A percentile compares a stretch with the other conserved stretches of the same genome.
These are phyloP conservation scores for Trichosanthes cucumerina DNA, from an alignment of 306 rosid species.

Conservation along the genomic window DNA sequence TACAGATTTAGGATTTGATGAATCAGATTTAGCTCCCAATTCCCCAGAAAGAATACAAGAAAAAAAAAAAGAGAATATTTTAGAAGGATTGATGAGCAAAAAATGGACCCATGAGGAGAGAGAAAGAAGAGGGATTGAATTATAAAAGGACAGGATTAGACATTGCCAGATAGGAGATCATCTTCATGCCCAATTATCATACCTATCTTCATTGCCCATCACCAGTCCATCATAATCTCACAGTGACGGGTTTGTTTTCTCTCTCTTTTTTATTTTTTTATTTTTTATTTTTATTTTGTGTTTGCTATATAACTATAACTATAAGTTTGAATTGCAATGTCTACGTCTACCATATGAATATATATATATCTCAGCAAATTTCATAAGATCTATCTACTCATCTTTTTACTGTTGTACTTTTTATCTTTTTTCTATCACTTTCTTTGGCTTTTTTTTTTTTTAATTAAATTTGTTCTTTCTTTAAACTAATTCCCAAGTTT, in stretches of 20 bases:
- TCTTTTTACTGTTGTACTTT: neutral
- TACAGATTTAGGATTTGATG: neutral
- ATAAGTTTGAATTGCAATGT: neutral
- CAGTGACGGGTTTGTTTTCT: neutral
- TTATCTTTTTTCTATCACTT: neutral
- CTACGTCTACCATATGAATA: constrained; percentile 4
- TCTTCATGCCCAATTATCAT: constrained; percentile 6
- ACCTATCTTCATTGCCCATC: constrained; percentile 8
- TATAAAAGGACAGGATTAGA: constrained; percentile 10
- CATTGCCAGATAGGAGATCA: constrained; percentile 14
- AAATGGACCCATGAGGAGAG: constrained; percentile 5
- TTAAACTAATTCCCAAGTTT: neutral
- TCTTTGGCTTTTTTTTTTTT: neutral
- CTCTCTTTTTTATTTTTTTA: neutral
- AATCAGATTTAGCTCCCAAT: constrained; percentile 2
- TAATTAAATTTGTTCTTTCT: too few relatives aligned
- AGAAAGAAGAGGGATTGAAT: constrained; percentile 2
- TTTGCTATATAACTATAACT: neutral
- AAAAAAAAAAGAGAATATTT: neutral
- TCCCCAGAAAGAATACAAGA: constrained; percentile 4
- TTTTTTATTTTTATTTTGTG: neutral
- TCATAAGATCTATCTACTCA: neutral
- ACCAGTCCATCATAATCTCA: constrained; percentile 1
- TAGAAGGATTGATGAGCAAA: neutral
- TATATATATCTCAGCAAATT: neutral